Evolutionary conservation across 2,329 filamentous ascomycete genomes (phyloP).

Genomic region (Nigrospora sphaerica): DNA sequence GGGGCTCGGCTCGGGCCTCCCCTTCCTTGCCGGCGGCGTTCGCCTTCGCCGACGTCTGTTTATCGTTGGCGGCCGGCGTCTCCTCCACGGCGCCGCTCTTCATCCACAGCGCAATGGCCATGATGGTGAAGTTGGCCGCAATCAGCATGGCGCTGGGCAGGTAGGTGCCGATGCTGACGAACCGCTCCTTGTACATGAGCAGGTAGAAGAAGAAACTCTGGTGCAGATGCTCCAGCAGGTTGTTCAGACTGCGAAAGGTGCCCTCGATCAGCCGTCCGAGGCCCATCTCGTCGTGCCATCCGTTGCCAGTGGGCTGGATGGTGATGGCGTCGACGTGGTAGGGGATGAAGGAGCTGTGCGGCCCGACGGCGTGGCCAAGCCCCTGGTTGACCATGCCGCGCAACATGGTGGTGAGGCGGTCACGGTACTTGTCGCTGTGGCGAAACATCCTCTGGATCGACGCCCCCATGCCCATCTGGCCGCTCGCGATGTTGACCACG

Average conservation of each 20-base stretch:
- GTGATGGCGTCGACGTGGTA: slow-evolving; percentile 98
- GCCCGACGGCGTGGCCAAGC: slow-evolving; percentile 78
- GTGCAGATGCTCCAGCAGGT: slow-evolving; percentile 90
- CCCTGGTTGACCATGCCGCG: slow-evolving; percentile 90
- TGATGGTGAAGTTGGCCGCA: slow-evolving; percentile 90
- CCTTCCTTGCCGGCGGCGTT: slow-evolving; percentile 10
- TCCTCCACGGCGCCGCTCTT: slow-evolving; percentile 57
- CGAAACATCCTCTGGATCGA: slow-evolving; percentile 80
- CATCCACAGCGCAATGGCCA: slow-evolving; percentile 90
- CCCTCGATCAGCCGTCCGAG: slow-evolving; percentile 86
- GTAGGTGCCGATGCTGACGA: slow-evolving; percentile 97
- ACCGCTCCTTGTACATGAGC: slow-evolving; percentile 82
- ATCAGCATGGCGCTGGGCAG: slow-evolving; percentile 96
- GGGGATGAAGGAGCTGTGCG: slow-evolving; percentile 93
- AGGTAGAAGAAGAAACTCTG: slow-evolving; percentile 99
- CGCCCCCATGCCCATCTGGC: slow-evolving; percentile 85
- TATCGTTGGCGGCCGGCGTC: slow-evolving; percentile 12
- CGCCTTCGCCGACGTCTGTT: slow-evolving; percentile 5
- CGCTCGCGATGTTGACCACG: slow-evolving; percentile 75
- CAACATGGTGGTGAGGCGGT: slow-evolving; percentile 81
- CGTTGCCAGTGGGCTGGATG: slow-evolving; percentile 79
- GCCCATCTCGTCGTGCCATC: slow-evolving; percentile 97
- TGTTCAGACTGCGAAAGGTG: slow-evolving; percentile 89
- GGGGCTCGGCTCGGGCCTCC: background rate
- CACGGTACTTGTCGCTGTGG: slow-evolving; percentile 69